These are phyloP conservation scores for Juglanconis juglandina DNA, from an alignment of 2,329 filamentous ascomycete genomes.

Conservation along the genomic window DNA sequence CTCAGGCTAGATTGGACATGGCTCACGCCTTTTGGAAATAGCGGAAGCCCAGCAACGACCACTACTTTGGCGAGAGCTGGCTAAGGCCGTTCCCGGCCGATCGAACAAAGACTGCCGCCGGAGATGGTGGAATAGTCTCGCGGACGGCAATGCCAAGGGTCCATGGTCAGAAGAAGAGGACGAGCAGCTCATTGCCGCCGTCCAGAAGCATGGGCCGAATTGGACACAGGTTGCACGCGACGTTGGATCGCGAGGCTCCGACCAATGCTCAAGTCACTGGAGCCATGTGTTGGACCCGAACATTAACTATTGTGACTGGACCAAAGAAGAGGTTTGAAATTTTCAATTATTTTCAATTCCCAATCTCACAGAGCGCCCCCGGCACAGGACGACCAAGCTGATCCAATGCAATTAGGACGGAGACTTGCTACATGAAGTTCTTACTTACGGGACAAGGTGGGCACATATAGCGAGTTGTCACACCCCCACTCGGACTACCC, in stretches of 20 bases:
- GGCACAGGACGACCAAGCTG: not conserved
- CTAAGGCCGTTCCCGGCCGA: not conserved
- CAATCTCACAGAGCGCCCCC: not conserved
- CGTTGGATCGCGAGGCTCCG: not conserved
- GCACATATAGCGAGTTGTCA: not conserved
- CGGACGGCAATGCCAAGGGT: conserved; percentile 19
- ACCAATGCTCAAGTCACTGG: conserved; percentile 5
- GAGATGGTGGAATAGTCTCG: conserved; percentile 4
- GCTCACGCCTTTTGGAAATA: too few relatives aligned
- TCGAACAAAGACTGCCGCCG: conserved; percentile 3
- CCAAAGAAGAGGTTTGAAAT: not conserved
- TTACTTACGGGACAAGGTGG: not conserved
- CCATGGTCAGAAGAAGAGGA: conserved; percentile 25
- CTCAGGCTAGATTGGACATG: too few relatives aligned
- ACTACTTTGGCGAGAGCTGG: not conserved
- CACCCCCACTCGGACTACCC: not conserved
- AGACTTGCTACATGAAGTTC: not conserved
- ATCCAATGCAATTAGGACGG: not conserved
- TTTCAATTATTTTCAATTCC: not conserved
- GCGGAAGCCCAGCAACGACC: not conserved
- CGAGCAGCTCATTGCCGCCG: conserved; percentile 21
- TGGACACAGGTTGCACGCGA: conserved; percentile 11
- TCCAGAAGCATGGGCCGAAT: conserved; percentile 23
- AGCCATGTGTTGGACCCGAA: not conserved
- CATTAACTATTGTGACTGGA: conserved; percentile 2